Conservation (phyloP, 331 rosid genomes). For the Arachis monticola region DNA sequence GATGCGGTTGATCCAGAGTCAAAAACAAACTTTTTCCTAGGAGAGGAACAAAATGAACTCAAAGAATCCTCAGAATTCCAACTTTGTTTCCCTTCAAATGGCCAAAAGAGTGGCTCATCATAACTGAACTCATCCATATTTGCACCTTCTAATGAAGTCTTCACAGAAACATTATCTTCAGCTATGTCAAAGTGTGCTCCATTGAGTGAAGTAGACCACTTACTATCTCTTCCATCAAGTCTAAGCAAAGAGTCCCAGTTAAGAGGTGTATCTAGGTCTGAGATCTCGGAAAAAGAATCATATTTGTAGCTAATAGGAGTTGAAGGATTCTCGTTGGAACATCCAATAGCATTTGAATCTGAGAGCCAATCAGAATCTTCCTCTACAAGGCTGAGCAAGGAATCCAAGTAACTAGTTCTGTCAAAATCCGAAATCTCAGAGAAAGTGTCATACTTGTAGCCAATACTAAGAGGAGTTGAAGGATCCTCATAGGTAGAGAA, state of each 20-base stretch:
- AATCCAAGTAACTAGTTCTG: slow-evolving; percentile 21
- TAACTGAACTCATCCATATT: slow-evolving; percentile 27
- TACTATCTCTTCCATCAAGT: slow-evolving; percentile 43
- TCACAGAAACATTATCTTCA: slow-evolving; percentile 15
- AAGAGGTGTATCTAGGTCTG: slow-evolving; percentile 32
- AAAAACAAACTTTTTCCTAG: slow-evolving; percentile 38
- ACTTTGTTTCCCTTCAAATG: slow-evolving; percentile 40
- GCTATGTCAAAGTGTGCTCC: not conserved
- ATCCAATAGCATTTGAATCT: slow-evolving; percentile 9
- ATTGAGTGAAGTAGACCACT: slow-evolving; percentile 31
- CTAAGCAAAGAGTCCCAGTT: slow-evolving; percentile 38
- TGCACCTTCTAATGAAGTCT: slow-evolving; percentile 32
- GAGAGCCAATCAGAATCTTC: slow-evolving; percentile 50
- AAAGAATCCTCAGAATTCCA: slow-evolving; percentile 45
- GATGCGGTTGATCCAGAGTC: slow-evolving; percentile 28
- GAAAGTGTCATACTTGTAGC: not conserved
- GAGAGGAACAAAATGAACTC: slow-evolving; percentile 48
- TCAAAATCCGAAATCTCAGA: slow-evolving; percentile 39
- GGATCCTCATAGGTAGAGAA: too few relatives aligned
- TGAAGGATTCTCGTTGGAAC: slow-evolving; percentile 11
- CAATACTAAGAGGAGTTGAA: too few relatives aligned
- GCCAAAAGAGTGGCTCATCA: slow-evolving; percentile 65
- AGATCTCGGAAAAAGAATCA: slow-evolving; percentile 25
- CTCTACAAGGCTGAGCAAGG: slow-evolving; percentile 47
- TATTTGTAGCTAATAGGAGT: slow-evolving; percentile 25